Evolutionary conservation across 2,329 filamentous ascomycete genomes (phyloP).

Genomic region (Dactylella cylindrospora): DNA sequence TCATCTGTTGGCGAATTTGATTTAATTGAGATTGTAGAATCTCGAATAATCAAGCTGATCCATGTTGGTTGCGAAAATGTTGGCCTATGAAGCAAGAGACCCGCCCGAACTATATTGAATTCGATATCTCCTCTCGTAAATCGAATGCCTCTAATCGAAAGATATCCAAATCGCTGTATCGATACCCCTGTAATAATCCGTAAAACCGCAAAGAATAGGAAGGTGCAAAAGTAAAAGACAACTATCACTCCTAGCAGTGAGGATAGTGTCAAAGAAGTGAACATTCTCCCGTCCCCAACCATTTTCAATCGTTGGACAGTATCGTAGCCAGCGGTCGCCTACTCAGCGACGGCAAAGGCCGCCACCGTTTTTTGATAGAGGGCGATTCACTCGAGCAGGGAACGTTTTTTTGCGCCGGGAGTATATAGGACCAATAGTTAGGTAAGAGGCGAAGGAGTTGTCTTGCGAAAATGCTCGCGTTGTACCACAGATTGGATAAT

Average conservation of each 20-base stretch:
- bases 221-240: constrained; percentile 84
- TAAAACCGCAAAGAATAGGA: constrained; percentile 88
- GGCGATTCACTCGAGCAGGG: constrained; percentile 7
- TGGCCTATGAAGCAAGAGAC: constrained; percentile 83
- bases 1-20: constrained; percentile 43
- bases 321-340: constrained; percentile 1
- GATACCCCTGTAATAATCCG: constrained; percentile 91
- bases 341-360: constrained; percentile 30
- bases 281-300: constrained; percentile 11
- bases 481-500: constrained; percentile 21
- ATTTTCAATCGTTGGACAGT: background rate
- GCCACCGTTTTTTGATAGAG: constrained; percentile 13
- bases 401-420: background rate
- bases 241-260: constrained; percentile 84
- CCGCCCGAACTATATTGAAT: constrained; percentile 84
- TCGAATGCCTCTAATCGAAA: constrained; percentile 84
- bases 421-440: constrained; percentile 4
- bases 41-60: constrained; percentile 84
- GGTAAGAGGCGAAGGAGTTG: constrained; percentile 25
- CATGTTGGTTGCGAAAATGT: constrained; percentile 97
- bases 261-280: constrained; percentile 52
- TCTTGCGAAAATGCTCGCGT: constrained; percentile 33
- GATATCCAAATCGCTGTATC: constrained; percentile 90
- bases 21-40: constrained; percentile 81
- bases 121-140: constrained; percentile 87